Evolutionary conservation across 2,329 filamentous ascomycete species (phyloP).

Genomic region (Epichloe aotearoae): DNA sequence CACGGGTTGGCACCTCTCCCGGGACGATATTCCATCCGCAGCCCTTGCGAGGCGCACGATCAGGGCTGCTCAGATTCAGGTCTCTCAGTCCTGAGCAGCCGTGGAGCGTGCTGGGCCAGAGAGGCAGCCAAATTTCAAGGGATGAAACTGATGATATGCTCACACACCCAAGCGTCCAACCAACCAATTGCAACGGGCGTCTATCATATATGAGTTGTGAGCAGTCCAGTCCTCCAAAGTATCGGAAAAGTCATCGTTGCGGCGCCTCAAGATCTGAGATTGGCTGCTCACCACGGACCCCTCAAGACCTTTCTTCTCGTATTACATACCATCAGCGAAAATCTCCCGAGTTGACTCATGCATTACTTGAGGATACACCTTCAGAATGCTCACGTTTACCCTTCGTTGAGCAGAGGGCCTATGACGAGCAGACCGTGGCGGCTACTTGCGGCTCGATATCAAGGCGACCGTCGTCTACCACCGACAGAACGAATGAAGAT

Average conservation of each 20-base stretch:
- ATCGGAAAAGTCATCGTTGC: background rate
- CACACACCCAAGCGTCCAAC: background rate
- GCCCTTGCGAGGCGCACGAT: constrained; percentile 8
- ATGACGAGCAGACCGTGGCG: background rate
- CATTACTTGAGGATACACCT: background rate
- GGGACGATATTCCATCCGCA: constrained; percentile 12
- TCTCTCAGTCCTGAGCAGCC: background rate
- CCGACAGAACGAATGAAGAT: background rate
- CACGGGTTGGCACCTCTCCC: background rate
- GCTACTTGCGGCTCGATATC: constrained; percentile 1
- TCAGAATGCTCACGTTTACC: background rate
- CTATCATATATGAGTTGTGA: background rate
- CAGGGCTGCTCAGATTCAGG: constrained; percentile 1
- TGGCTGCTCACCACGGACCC: background rate
- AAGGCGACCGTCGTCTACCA: background rate
- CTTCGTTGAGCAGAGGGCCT: background rate
- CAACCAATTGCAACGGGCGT: background rate
- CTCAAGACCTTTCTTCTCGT: background rate
- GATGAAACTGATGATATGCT: background rate
- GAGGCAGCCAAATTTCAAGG: background rate
- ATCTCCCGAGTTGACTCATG: background rate
- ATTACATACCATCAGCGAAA: background rate
- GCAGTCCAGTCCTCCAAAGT: background rate
- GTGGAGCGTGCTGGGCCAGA: constrained; percentile 2
- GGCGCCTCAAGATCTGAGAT: background rate